A percentile compares a stretch with the other conserved stretches of the same genome.
Conservation (phyloP, 768 basidiomycete species). For the Rhizopogon sp. region DNA sequence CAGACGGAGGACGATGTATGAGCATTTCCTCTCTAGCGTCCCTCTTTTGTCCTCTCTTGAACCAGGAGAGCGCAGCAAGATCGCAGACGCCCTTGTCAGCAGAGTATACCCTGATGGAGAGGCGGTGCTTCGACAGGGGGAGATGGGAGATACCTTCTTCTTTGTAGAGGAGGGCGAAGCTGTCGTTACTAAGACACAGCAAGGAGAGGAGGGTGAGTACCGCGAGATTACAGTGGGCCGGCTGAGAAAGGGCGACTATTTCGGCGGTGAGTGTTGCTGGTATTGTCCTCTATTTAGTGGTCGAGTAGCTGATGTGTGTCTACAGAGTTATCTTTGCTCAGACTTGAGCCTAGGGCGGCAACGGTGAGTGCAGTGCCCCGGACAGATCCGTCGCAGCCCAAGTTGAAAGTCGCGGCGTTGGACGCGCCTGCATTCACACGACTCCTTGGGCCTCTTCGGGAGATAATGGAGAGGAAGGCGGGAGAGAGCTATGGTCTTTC, state of each 20-base stretch:
- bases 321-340: constrained; percentile 86
- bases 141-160: constrained; percentile 96
- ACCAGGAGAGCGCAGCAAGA: constrained; percentile 89
- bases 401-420: constrained; percentile 89
- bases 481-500: constrained; percentile 59
- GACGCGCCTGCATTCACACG: constrained; percentile 93
- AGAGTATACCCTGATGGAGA: constrained; percentile 78
- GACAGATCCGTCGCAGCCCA: constrained; percentile 41
- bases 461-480: constrained; percentile 90
- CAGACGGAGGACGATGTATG: constrained; percentile 91
- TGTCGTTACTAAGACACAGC: constrained; percentile 72
- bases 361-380: constrained; percentile 78
- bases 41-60: constrained; percentile 82
- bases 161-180: constrained; percentile 96
- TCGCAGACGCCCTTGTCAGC: constrained; percentile 92
- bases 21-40: constrained; percentile 90
- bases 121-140: constrained; percentile 86
- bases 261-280: constrained; percentile 70
- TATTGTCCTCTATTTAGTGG: neutral
- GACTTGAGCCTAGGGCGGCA: constrained; percentile 88
- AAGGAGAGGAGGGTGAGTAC: constrained; percentile 50
- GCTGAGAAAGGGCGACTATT: constrained; percentile 91
- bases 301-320: constrained; percentile 3
- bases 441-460: constrained; percentile 85
- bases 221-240: constrained; percentile 69